Evolutionary conservation across 2,329 filamentous ascomycete genomes (phyloP).

Genomic region (Cladosporium sphaerospermum): DNA sequence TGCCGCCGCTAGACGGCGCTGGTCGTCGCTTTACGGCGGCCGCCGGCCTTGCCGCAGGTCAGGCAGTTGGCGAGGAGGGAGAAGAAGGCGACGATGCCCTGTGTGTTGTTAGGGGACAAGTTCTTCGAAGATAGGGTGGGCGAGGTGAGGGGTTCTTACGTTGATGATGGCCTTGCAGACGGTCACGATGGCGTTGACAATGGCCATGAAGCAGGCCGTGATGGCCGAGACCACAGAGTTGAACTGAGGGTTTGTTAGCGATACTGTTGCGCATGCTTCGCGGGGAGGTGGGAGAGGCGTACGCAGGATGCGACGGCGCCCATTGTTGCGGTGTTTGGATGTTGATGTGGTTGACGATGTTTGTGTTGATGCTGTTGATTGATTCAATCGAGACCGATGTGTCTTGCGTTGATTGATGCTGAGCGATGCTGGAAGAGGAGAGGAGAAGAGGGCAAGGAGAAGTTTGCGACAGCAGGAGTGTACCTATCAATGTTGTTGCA

Average conservation of each 20-base stretch:
- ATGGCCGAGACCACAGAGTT: slow-evolving; percentile 41
- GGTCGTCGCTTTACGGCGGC: slow-evolving; percentile 32
- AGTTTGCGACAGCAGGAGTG: background rate
- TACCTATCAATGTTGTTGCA: slow-evolving; percentile 2
- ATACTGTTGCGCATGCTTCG: background rate
- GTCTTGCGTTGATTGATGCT: slow-evolving; percentile 2
- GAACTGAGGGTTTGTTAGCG: slow-evolving; percentile 31
- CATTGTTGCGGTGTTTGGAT: slow-evolving; percentile 45
- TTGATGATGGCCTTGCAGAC: slow-evolving; percentile 43
- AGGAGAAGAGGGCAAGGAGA: background rate
- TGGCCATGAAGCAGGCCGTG: slow-evolving; percentile 41
- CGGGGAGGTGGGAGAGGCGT: slow-evolving; percentile 38
- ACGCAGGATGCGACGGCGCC: slow-evolving; percentile 80
- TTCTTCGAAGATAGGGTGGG: background rate
- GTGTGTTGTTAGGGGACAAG: slow-evolving; percentile 15
- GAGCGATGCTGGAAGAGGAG: background rate
- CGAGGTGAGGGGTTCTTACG: slow-evolving; percentile 16
- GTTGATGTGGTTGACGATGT: background rate
- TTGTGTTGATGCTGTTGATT: slow-evolving; percentile 7
- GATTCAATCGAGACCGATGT: background rate
- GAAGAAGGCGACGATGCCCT: slow-evolving; percentile 46
- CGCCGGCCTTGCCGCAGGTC: slow-evolving; percentile 42
- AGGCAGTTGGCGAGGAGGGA: slow-evolving; percentile 44
- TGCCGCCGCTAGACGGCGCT: slow-evolving; percentile 28
- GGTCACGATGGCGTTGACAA: slow-evolving; percentile 42